Evolutionary conservation across 108 stramenopile species (phyloP), one percentile per base, ranked within the genome.

Genomic region (Fragilaria crotonensis): DNA sequence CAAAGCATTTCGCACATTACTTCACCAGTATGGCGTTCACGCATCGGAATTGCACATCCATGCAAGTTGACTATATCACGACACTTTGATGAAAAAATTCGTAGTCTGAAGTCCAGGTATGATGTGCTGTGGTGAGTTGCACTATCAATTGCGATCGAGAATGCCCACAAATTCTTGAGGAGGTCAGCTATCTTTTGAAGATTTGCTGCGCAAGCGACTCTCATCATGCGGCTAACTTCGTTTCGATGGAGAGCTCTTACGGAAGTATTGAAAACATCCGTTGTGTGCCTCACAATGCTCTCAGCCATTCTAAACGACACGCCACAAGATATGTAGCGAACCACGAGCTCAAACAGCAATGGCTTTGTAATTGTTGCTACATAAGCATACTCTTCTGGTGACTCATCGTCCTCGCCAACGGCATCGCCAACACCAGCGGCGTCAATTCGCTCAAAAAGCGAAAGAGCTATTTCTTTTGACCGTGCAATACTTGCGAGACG

Each of bases 381-480:
- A 41, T 41, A 41, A 41, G 36, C 36, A 41, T 41, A 41, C 11
- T 41, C 36, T n/a, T n/a, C n/a, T n/a, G n/a, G n/a, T n/a, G n/a
- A n/a, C n/a, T n/a, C n/a, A n/a, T n/a, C n/a, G n/a, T n/a, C n/a
- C 11, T 7, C 36, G 36, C n/a, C n/a, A n/a, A n/a, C n/a, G n/a
- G n/a, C n/a, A n/a, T n/a, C n/a, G n/a, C n/a, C n/a, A n/a, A n/a
- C n/a, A n/a, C n/a, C 36, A 41, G 7, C 36, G 14, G 11, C 36
- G 14, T 41, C 36, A 41, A 41, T 41, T 7, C 36, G 36, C 36
- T 41, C 14, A 41, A 41, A 41, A 11, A 41, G 14, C 14, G 36
- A 41, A 41, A 41, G 36, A 11, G 36, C 36, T 41, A 11, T 7
- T 14, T 41, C 36, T 41, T 41, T 41, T 14, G 36, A 7, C 36